Percentiles rank a stretch among this genome's conserved stretches.
phyloP scores from a whole-genome alignment of 2,329 filamentous ascomycete species.

The Aspergillus sp. region DNA sequence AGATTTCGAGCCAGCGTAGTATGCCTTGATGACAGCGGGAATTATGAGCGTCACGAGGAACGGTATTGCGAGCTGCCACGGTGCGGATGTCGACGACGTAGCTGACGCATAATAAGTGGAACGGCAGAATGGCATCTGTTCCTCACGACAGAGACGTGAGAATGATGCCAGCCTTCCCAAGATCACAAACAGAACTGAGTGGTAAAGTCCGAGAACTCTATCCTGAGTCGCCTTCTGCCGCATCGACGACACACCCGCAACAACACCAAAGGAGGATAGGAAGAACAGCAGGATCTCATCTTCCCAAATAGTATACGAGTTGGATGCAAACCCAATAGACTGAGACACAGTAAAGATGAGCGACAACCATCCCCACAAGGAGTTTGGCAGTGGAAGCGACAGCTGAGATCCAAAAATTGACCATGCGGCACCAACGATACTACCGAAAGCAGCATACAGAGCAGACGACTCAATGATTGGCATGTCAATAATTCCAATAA shows the following conservation, averaged over 20 bases:
- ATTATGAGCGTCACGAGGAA: conserved; percentile 65
- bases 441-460: conserved; percentile 39
- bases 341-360: conserved; percentile 75
- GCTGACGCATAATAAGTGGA: conserved; percentile 94
- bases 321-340: conserved; percentile 90
- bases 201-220: conserved; percentile 70
- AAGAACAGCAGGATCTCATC: conserved; percentile 92
- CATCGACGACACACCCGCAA: conserved; percentile 68
- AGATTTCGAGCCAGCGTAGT: conserved; percentile 72
- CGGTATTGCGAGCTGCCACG: conserved; percentile 80
- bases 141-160: conserved; percentile 89
- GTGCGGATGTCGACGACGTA: conserved; percentile 83
- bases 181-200: conserved; percentile 75
- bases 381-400: conserved; percentile 57
- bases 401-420: conserved; percentile 37
- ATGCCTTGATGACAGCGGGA: conserved; percentile 73
- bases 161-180: conserved; percentile 75
- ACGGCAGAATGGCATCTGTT: conserved; percentile 94
- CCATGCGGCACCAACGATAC: conserved; percentile 38
- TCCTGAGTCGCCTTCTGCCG: conserved; percentile 62
- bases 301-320: conserved; percentile 98
- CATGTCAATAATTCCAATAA: conserved; percentile 21
- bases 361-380: conserved; percentile 82
- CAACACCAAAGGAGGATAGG: conserved; percentile 75
- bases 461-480: conserved; percentile 27